These are phyloP conservation scores for Neurospora sp. DNA, from an alignment of 2,329 filamentous ascomycete genomes.

Conservation along the genomic window DNA sequence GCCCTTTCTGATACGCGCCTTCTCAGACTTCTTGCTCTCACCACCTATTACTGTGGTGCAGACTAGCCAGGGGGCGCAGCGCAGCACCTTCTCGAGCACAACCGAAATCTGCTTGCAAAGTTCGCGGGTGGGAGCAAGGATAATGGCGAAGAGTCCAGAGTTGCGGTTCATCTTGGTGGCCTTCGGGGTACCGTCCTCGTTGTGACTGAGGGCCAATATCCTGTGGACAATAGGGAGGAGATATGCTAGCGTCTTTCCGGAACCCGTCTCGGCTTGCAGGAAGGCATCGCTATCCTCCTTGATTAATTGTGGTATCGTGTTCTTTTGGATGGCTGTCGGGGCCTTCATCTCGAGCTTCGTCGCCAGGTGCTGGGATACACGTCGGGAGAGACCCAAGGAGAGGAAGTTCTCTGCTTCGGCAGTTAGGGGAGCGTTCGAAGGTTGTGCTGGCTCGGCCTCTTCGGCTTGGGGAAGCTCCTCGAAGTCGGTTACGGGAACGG, in stretches of 20 bases:
- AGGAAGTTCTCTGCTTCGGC: slow-evolving; percentile 81
- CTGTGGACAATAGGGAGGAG: slow-evolving; percentile 84
- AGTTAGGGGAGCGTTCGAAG: slow-evolving; percentile 83
- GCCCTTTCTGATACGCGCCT: slow-evolving; percentile 85
- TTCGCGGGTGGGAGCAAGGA: slow-evolving; percentile 90
- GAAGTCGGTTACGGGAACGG: slow-evolving; percentile 55
- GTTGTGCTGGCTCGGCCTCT: slow-evolving; percentile 48
- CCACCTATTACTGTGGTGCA: slow-evolving; percentile 71
- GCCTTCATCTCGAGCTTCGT: slow-evolving; percentile 82
- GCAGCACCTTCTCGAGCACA: slow-evolving; percentile 74
- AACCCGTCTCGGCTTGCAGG: slow-evolving; percentile 93
- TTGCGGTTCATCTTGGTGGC: slow-evolving; percentile 61
- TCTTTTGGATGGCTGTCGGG: slow-evolving; percentile 90
- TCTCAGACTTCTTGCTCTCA: slow-evolving; percentile 70
- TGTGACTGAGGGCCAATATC: slow-evolving; percentile 64
- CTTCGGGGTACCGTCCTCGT: slow-evolving; percentile 33
- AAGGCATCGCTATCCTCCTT: slow-evolving; percentile 83
- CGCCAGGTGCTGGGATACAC: slow-evolving; percentile 71
- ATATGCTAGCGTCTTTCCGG: slow-evolving; percentile 96
- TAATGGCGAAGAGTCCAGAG: slow-evolving; percentile 84
- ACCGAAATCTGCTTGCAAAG: slow-evolving; percentile 86
- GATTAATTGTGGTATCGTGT: slow-evolving; percentile 71
- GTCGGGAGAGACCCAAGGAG: slow-evolving; percentile 70
- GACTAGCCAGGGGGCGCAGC: slow-evolving; percentile 91
- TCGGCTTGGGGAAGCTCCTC: slow-evolving; percentile 35